Base-by-base conservation (phyloP, 2,329 filamentous ascomycete species). In the Colletotrichum truncatum region DNA sequence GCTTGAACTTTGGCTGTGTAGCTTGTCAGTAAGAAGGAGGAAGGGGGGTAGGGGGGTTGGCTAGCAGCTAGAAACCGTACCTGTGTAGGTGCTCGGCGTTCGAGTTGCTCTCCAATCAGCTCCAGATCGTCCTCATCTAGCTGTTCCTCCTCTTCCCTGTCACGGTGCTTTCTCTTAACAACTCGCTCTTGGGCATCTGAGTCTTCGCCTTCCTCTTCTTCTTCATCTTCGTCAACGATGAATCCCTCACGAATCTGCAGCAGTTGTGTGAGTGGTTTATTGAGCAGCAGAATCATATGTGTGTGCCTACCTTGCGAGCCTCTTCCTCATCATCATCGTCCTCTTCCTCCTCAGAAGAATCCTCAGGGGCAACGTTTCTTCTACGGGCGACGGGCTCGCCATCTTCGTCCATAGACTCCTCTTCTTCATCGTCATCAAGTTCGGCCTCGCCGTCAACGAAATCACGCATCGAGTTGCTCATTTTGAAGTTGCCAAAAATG, bases 41-140 rank as follows among this genome's bases (percentile, higher is more conserved):
- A 28, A 21, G 41, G 16, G 11, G 36, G 26, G 51, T 36, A 18
- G 43, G 41, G 16, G 34, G 21, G n/a, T n/a, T 70, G n/a, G n/a
- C n/a, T n/a, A n/a, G n/a, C n/a, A n/a, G n/a, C n/a, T n/a, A n/a
- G n/a, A n/a, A n/a, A n/a, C n/a, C 84, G 70, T 87, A 94, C 92
- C 86, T 95, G 89, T 68, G 89, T 80, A 48, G 89, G 83, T 28
- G 89, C 87, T 75, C 87, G 87, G 68, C 90, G 91, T 2, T 90
- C 90, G 69, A 90, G 89, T 69, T 90, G 89, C 75, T 97, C 92
- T 54, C 94, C 94, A 71, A 99, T 98, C 60, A 99, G 85, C 75
- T 98, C 96, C 63, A 99, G 80, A 84, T 99, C 96, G 77, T 99
- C 96, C 70, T 98, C 95, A 71, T 98, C 96, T 8, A 99, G 87